phyloP scores from a whole-genome alignment of 2,329 filamentous ascomycete genomes.

The Botryotinia calthae region DNA sequence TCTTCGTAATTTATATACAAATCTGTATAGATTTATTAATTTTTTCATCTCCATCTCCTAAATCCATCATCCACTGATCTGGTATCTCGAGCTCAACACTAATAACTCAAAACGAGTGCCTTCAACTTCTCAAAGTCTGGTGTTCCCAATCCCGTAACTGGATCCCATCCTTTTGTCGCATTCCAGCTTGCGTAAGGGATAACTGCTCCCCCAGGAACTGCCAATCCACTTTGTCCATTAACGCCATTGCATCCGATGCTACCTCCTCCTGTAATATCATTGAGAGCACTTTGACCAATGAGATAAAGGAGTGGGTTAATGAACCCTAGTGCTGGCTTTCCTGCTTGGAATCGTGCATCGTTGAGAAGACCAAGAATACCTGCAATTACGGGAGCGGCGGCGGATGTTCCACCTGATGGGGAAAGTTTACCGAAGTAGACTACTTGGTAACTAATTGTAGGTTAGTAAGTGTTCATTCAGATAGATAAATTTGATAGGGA shows the following conservation, averaged over 20 bases:
- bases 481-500: neutral
- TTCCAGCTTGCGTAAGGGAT: conserved; percentile 31
- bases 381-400: conserved; percentile 54
- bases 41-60: neutral
- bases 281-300: conserved; percentile 38
- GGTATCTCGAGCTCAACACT: neutral
- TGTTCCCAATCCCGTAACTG: conserved; percentile 41
- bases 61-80: neutral
- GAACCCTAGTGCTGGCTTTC: conserved; percentile 45
- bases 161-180: conserved; percentile 39
- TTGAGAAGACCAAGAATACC: conserved; percentile 60
- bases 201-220: conserved; percentile 21
- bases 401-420: conserved; percentile 49
- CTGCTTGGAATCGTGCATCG: conserved; percentile 53
- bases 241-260: conserved; percentile 40
- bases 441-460: conserved; percentile 22
- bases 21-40: neutral
- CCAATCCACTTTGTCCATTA: conserved; percentile 21
- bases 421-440: conserved; percentile 16
- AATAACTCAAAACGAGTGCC: conserved; percentile 21
- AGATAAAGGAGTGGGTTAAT: conserved; percentile 44
- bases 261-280: conserved; percentile 41
- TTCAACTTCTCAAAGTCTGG: conserved; percentile 33
- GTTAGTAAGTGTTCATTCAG: conserved; percentile 1
- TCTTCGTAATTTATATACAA: neutral